Percentiles rank a stretch among this genome's conserved stretches.
phyloP scores from a whole-genome alignment of 805 yeast species.

The Sungouiozyma ichnusensis region DNA sequence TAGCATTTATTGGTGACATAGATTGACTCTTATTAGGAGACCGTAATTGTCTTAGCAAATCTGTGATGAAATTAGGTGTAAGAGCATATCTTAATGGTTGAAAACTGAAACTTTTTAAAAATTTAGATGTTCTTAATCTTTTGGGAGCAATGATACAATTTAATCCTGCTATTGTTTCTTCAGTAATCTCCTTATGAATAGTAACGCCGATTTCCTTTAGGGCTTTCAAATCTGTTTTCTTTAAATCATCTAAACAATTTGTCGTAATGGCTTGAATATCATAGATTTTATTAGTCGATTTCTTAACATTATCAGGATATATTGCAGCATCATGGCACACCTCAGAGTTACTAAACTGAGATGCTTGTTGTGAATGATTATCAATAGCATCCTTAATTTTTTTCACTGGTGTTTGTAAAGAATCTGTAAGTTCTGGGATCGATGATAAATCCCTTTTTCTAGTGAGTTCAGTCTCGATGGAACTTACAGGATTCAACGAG shows the following conservation, averaged over 20 bases:
- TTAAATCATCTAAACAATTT: slow-evolving; percentile 41
- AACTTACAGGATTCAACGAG: neutral
- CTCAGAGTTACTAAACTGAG: slow-evolving; percentile 16
- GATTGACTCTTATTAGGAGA: slow-evolving; percentile 4
- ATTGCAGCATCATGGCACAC: neutral
- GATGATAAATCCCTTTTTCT: neutral
- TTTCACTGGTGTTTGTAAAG: neutral
- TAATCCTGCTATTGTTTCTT: slow-evolving; percentile 17
- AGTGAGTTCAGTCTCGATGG: neutral
- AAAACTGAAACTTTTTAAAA: slow-evolving; percentile 56
- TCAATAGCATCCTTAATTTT: too few relatives aligned
- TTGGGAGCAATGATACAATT: slow-evolving; percentile 66
- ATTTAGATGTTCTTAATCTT: slow-evolving; percentile 74
- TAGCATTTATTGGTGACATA: slow-evolving; percentile 8
- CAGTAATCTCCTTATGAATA: slow-evolving; percentile 30
- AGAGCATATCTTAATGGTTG: slow-evolving; percentile 40
- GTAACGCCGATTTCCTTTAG: slow-evolving; percentile 48
- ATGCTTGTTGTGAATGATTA: neutral
- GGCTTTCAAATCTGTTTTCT: slow-evolving; percentile 33
- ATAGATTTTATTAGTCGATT: slow-evolving; percentile 12
- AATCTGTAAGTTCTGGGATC: neutral
- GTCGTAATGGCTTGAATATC: slow-evolving; percentile 47
- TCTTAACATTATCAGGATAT: neutral
- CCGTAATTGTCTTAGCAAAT: slow-evolving; percentile 31
- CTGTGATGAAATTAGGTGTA: slow-evolving; percentile 44